Evolutionary conservation across 2,329 filamentous ascomycete species (phyloP).

Genomic region (Neoascochyta sp.): DNA sequence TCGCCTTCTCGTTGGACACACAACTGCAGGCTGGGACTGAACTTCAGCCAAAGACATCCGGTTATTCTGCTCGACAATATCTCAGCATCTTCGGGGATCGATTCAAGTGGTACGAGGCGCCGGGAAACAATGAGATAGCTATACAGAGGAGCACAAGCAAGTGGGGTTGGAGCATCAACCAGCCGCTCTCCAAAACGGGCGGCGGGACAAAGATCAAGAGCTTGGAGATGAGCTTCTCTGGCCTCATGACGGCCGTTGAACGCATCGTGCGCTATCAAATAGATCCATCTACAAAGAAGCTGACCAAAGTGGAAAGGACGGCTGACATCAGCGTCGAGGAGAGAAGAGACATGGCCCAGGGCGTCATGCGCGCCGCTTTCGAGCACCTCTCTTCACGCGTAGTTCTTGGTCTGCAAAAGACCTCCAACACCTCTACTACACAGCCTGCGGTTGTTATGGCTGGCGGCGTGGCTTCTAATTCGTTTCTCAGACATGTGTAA

Average conservation of each 20-base stretch:
- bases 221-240: constrained; percentile 57
- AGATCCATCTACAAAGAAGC: constrained; percentile 24
- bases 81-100: constrained; percentile 8
- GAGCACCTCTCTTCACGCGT: constrained; percentile 79
- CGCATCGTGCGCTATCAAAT: constrained; percentile 49
- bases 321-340: constrained; percentile 54
- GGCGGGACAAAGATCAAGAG: constrained; percentile 32
- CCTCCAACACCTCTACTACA: constrained; percentile 1
- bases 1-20: constrained; percentile 69
- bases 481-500: constrained; percentile 66
- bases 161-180: constrained; percentile 66
- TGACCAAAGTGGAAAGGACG: constrained; percentile 28
- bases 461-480: constrained; percentile 86
- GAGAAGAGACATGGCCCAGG: constrained; percentile 64
- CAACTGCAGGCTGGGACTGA: too few relatives aligned
- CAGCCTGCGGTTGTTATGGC: constrained; percentile 68
- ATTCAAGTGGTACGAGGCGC: constrained; percentile 56
- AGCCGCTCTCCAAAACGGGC: constrained; percentile 58
- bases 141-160: constrained; percentile 44
- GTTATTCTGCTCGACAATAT: constrained; percentile 21
- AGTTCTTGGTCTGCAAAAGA: constrained; percentile 60
- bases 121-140: constrained; percentile 57
- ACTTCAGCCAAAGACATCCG: neutral
- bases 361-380: constrained; percentile 76
- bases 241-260: constrained; percentile 63